A percentile compares a stretch with the other conserved stretches of the same genome.
phyloP scores from a whole-genome alignment of 2,329 filamentous ascomycete species.

The Beauveria scarabaeidicola region DNA sequence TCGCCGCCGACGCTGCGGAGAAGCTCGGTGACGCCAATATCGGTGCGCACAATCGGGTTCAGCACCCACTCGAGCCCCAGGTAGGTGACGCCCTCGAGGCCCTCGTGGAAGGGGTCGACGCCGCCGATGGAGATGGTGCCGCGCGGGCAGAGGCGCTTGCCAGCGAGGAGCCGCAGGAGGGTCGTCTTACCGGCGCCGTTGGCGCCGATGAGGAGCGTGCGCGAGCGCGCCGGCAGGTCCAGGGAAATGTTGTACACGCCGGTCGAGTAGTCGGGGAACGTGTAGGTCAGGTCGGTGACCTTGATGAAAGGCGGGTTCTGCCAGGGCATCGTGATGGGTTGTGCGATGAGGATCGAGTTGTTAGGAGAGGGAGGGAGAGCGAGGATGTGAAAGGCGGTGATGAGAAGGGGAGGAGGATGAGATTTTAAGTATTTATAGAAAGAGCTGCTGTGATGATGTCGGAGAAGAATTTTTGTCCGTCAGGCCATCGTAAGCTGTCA shows the following conservation, averaged over 20 bases:
- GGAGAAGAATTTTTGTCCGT: conserved; percentile 1
- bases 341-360: neutral
- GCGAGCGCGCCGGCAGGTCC: conserved; percentile 69
- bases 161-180: conserved; percentile 84
- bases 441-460: neutral
- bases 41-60: conserved; percentile 89
- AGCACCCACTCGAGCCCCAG: conserved; percentile 97
- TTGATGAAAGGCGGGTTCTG: conserved; percentile 52
- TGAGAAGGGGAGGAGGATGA: neutral
- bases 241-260: conserved; percentile 69
- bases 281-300: conserved; percentile 73
- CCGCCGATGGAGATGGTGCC: conserved; percentile 69
- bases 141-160: conserved; percentile 82
- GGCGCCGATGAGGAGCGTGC: conserved; percentile 87
- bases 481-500: neutral
- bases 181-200: conserved; percentile 98
- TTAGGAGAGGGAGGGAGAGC: neutral
- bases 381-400: neutral
- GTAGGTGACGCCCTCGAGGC: conserved; percentile 90
- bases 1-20: conserved; percentile 80
- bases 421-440: neutral
- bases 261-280: conserved; percentile 75
- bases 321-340: conserved; percentile 21
- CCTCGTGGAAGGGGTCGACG: conserved; percentile 84
- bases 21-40: conserved; percentile 85